phyloP scores from a whole-genome alignment of 768 basidiomycete species.

The Kwoniella newhampshirensis region DNA sequence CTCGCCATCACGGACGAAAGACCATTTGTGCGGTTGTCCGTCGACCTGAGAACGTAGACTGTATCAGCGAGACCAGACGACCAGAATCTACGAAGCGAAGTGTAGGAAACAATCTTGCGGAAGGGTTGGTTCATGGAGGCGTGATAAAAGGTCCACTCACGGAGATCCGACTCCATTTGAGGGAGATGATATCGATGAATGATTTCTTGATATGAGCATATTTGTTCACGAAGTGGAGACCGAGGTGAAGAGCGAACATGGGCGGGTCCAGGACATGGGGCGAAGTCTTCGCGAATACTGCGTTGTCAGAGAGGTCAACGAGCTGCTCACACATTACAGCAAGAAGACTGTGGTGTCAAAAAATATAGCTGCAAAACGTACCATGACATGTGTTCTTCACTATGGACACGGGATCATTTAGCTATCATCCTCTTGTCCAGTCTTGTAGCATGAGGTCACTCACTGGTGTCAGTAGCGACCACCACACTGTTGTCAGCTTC shows the following conservation, averaged over 20 bases:
- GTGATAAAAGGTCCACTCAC: constrained; percentile 49
- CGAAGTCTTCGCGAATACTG: constrained; percentile 75
- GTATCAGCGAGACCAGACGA: background rate
- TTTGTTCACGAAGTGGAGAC: constrained; percentile 73
- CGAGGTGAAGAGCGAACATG: constrained; percentile 83
- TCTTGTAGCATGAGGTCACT: constrained; percentile 47
- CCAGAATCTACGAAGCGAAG: background rate
- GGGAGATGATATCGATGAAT: constrained; percentile 68
- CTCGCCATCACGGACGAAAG: constrained; percentile 85
- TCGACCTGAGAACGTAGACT: constrained; percentile 22
- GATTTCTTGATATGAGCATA: constrained; percentile 74
- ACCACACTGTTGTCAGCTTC: constrained; percentile 76
- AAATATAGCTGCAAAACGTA: background rate
- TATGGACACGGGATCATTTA: background rate
- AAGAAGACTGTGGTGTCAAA: background rate
- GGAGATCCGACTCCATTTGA: constrained; percentile 78
- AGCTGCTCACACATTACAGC: no score
- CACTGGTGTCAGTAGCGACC: constrained; percentile 89
- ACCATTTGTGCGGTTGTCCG: constrained; percentile 66
- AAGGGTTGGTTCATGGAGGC: no score
- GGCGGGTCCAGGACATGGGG: constrained; percentile 81
- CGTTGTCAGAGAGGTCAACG: no score
- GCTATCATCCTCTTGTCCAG: background rate
- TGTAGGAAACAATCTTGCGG: no score
- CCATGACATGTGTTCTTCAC: constrained; percentile 19